Conservation (phyloP, 2,329 filamentous ascomycete genomes). For the Sporothrix schenckii region DNA sequence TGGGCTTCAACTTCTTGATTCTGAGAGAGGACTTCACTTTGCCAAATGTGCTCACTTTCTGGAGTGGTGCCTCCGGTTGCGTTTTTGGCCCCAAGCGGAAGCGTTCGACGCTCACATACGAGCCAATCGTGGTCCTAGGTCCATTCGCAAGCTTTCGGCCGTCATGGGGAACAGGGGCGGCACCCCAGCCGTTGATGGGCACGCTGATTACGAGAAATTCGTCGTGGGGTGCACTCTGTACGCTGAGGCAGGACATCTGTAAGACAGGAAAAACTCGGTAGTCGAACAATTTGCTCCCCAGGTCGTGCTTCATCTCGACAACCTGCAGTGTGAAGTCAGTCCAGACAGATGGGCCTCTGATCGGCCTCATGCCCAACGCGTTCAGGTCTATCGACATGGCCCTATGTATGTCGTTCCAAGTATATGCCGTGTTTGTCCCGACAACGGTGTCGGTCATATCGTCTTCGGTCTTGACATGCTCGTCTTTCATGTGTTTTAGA, state of each 20-base stretch:
- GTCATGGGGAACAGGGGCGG: constrained; percentile 30
- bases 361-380: no score
- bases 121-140: constrained; percentile 57
- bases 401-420: constrained; percentile 41
- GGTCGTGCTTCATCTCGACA: constrained; percentile 67
- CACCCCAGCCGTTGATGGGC: constrained; percentile 50
- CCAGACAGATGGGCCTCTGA: constrained; percentile 39
- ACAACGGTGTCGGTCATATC: constrained; percentile 62
- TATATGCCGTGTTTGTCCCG: constrained; percentile 49
- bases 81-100: constrained; percentile 49
- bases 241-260: constrained; percentile 58
- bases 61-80: background rate
- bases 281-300: constrained; percentile 56
- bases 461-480: constrained; percentile 60
- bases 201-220: constrained; percentile 64
- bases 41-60: background rate
- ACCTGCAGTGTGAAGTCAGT: constrained; percentile 54
- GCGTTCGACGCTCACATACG: constrained; percentile 68
- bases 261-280: constrained; percentile 69
- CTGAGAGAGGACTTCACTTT: background rate
- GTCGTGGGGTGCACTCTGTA: constrained; percentile 40
- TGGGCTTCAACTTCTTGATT: background rate
- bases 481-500: constrained; percentile 58
- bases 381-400: no score
- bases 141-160: constrained; percentile 45